phyloP scores from a whole-genome alignment of 2,329 filamentous ascomycete species.

The Aspergillus pseudonomiae region DNA sequence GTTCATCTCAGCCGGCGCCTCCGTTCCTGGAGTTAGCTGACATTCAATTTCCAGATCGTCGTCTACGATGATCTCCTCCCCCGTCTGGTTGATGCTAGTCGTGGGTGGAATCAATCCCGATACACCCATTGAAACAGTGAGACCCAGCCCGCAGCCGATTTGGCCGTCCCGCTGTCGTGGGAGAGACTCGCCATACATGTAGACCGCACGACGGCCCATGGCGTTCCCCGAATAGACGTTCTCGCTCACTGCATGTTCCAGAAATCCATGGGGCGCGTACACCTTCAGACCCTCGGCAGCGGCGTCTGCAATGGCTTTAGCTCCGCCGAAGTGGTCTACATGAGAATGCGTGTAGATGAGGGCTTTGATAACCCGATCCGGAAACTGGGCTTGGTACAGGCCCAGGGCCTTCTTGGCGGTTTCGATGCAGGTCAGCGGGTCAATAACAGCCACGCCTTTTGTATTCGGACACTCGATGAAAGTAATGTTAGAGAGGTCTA shows the following conservation, averaged over 20 bases:
- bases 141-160: conserved; percentile 43
- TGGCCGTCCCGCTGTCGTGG: conserved; percentile 33
- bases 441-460: conserved; percentile 43
- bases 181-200: conserved; percentile 46
- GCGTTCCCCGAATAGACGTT: conserved; percentile 43
- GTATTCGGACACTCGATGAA: conserved; percentile 36
- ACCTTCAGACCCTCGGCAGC: conserved; percentile 20
- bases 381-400: conserved; percentile 34
- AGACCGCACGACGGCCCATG: conserved; percentile 42
- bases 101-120: conserved; percentile 42
- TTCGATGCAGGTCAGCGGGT: conserved; percentile 42
- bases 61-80: conserved; percentile 34
- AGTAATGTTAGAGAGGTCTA: conserved; percentile 48
- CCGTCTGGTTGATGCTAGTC: conserved; percentile 34
- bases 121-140: conserved; percentile 31
- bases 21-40: conserved; percentile 46
- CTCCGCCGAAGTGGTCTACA: conserved; percentile 44
- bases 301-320: conserved; percentile 18
- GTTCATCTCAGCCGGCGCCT: conserved; percentile 48
- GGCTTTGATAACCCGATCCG: conserved; percentile 29
- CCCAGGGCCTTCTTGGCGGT: conserved; percentile 35
- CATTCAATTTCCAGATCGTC: conserved; percentile 45
- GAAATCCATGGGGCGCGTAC: conserved; percentile 43
- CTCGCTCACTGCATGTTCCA: conserved; percentile 44
- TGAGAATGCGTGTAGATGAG: conserved; percentile 48